Base-by-base conservation (phyloP, 108 stramenopile genomes). In the Cyclostephanos invisitatus region DNA sequence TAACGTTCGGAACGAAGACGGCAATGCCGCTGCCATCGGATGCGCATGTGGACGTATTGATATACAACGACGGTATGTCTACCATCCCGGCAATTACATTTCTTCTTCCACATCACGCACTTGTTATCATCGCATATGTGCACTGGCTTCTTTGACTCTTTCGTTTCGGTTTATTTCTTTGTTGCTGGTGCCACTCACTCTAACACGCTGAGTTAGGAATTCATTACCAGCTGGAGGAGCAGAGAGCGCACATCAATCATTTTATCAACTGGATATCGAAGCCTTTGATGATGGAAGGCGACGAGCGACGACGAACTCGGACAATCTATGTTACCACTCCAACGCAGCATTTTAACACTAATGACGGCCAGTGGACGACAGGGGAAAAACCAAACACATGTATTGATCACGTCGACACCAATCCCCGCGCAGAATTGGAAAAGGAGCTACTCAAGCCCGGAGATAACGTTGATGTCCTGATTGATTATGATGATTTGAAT, bases 401-500 rank as follows among this genome's bases (percentile, higher is more conserved):
- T 25, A 38, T 69, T 12, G 68, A 46, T 36, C 32, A 21, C 6
- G 56, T 74, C 0, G 1, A 32, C 8, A n/a, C 42, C 11, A 74
- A 74, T 62, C 73, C 73, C 47, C 57, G 73, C 7, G 73, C 73
- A 1, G 57, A 70, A 20, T 10, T 69, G 20, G 73, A 74, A 36
- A 70, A 70, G 59, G 11, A 37, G 29, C 61, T 74, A 4, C 12
- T 74, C 3, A 27, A 36, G 14, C 59, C 59, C 5, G 73, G 73
- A 2, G 62, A 53, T 7, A 72, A 72, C 55, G 68, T 74, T n/a
- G 73, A 74, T 70, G 73, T 74, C 6, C 35, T 74, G 6, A 15
- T 74, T 4, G 73, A 74, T 32, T 70, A 70, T 62, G 68, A 70
- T 49, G 73, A 74, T 69, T 59, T 74, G 20, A 36, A 70, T 7